A percentile compares a stretch with the other conserved stretches of the same genome.
Conservation (phyloP, 257 asterid genomes). For the Scutellaria galericulata region DNA sequence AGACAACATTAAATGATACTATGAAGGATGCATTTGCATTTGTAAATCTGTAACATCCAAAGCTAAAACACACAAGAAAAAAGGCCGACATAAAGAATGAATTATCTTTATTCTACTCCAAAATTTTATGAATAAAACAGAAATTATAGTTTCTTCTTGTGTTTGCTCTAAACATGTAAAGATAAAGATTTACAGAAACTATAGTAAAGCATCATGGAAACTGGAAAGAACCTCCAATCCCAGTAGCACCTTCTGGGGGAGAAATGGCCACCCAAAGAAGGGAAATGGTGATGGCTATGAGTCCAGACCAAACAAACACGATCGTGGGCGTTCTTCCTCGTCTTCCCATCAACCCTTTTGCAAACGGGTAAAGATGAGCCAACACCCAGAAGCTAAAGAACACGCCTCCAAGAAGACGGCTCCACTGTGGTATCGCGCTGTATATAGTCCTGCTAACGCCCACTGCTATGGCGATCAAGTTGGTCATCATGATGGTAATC, state of each 20-base stretch:
- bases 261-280: conserved; percentile 82
- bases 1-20: too few relatives aligned
- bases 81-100: too few relatives aligned
- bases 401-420: conserved; percentile 70
- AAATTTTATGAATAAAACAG: background rate
- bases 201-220: conserved; percentile 53
- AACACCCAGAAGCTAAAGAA: conserved; percentile 88
- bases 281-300: conserved; percentile 73
- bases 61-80: too few relatives aligned
- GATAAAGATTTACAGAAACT: too few relatives aligned
- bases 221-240: conserved; percentile 78
- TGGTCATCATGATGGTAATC: conserved; percentile 59
- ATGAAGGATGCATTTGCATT: too few relatives aligned
- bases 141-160: background rate
- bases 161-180: background rate
- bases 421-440: conserved; percentile 74
- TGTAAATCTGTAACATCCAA: too few relatives aligned
- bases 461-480: conserved; percentile 69
- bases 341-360: conserved; percentile 82
- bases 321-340: conserved; percentile 78
- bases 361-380: conserved; percentile 79
- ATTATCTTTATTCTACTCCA: background rate
- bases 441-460: conserved; percentile 73
- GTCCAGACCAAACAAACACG: conserved; percentile 82
- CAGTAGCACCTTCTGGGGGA: conserved; percentile 58